Conservation (phyloP, 1,284 basidiomycete genomes). For the Malassezia pachydermatis region DNA sequence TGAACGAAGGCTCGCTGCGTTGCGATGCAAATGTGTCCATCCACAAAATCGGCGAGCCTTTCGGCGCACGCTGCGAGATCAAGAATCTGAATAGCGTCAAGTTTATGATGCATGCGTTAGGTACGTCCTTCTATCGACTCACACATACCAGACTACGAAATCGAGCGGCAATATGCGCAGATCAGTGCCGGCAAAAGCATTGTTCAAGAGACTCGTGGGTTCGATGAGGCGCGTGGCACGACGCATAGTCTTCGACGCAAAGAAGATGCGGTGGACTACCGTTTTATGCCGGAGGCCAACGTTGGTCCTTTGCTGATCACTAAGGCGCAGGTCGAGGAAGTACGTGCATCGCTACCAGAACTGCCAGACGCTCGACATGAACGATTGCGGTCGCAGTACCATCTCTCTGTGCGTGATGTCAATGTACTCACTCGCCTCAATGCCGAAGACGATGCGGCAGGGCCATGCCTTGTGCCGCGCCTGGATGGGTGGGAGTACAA, state of each 20-base stretch:
- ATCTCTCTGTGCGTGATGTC: slow-evolving; percentile 55
- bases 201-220: slow-evolving; percentile 78
- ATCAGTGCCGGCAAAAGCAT: slow-evolving; percentile 54
- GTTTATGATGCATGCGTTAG: slow-evolving; percentile 75
- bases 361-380: slow-evolving; percentile 61
- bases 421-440: slow-evolving; percentile 41
- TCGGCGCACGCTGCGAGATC: slow-evolving; percentile 83
- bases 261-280: slow-evolving; percentile 87
- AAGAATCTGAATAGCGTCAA: slow-evolving; percentile 92
- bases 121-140: slow-evolving; percentile 52
- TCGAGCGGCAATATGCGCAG: slow-evolving; percentile 60
- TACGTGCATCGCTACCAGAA: slow-evolving; percentile 62
- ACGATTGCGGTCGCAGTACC: slow-evolving; percentile 56
- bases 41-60: slow-evolving; percentile 53
- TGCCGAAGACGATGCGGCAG: slow-evolving; percentile 28
- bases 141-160: slow-evolving; percentile 58
- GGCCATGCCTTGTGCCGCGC: neutral
- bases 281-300: slow-evolving; percentile 97
- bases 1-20: slow-evolving; percentile 70
- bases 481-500: neutral
- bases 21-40: slow-evolving; percentile 89
- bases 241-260: slow-evolving; percentile 78
- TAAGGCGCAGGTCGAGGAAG: slow-evolving; percentile 54
- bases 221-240: slow-evolving; percentile 68
- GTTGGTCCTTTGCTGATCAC: slow-evolving; percentile 62